phyloP scores from a whole-genome alignment of 2,329 filamentous ascomycete genomes.

The Lomentospora prolificans region DNA sequence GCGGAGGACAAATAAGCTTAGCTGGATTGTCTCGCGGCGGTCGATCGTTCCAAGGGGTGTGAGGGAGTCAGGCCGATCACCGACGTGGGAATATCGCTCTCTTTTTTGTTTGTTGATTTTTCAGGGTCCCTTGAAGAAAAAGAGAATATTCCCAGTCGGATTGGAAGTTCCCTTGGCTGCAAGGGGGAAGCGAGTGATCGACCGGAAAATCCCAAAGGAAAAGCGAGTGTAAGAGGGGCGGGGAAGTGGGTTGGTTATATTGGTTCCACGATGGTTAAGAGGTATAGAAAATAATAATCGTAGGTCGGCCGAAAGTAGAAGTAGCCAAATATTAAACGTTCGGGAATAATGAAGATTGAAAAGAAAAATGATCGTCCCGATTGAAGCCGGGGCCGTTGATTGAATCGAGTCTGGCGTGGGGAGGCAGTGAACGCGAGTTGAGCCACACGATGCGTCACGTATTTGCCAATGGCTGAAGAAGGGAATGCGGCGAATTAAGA shows the following conservation, averaged over 20 bases:
- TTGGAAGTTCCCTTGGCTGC: neutral
- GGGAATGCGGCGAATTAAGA: neutral
- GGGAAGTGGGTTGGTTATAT: neutral
- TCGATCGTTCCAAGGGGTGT: neutral
- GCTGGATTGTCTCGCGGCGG: neutral
- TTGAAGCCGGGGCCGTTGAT: neutral
- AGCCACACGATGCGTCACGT: neutral
- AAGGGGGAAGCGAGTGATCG: neutral
- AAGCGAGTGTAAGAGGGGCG: neutral
- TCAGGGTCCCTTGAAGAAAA: neutral
- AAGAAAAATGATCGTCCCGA: neutral
- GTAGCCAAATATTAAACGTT: neutral
- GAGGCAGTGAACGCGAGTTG: neutral
- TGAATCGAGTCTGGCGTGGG: neutral
- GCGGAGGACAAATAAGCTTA: neutral
- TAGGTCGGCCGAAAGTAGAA: neutral
- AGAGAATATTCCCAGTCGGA: neutral
- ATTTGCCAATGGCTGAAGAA: neutral
- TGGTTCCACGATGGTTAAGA: too few species aligned
- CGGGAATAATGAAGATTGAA: neutral
- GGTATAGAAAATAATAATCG: neutral
- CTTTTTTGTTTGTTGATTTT: neutral
- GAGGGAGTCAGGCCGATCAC: neutral
- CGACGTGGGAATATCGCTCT: neutral
- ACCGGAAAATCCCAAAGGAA: neutral